Evolutionary conservation across 495 filamentous ascomycete genomes (phyloP).

Genomic region (Lasiosphaeris hirsuta): DNA sequence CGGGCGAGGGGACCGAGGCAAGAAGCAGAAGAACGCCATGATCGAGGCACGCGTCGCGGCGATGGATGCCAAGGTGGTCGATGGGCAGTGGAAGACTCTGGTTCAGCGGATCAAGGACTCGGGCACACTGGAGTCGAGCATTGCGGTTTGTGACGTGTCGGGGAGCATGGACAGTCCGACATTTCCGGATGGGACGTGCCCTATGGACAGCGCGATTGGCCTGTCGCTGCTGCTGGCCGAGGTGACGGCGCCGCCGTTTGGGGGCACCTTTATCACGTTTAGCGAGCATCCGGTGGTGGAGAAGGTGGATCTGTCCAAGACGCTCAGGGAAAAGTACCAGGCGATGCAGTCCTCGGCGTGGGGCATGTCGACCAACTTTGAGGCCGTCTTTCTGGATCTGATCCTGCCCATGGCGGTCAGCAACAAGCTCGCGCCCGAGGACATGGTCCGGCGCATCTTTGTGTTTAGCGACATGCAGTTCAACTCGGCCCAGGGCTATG

Average conservation of each 20-base stretch:
- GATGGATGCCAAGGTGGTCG: constrained; percentile 25
- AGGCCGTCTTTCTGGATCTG: constrained; percentile 40
- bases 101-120: constrained; percentile 46
- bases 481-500: constrained; percentile 22
- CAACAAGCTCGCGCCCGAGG: constrained; percentile 34
- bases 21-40: constrained; percentile 3
- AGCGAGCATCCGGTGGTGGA: constrained; percentile 27
- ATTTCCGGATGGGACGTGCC: constrained; percentile 39
- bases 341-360: constrained; percentile 22
- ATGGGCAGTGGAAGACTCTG: constrained; percentile 46
- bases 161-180: constrained; percentile 36
- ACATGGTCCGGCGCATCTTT: constrained; percentile 51
- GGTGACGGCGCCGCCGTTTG: constrained; percentile 41
- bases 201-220: constrained; percentile 45
- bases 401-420: constrained; percentile 45
- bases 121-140: constrained; percentile 39
- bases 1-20: neutral
- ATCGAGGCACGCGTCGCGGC: constrained; percentile 7
- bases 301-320: constrained; percentile 27
- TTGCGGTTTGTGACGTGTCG: constrained; percentile 47
- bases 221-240: constrained; percentile 46
- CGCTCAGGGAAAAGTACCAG: constrained; percentile 31
- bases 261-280: constrained; percentile 47
- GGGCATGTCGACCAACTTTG: constrained; percentile 43
- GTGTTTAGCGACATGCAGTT: constrained; percentile 52